These are phyloP conservation scores for thale cress (Arabidopsis thaliana) DNA, from an alignment of 345 rosid species.

Conservation along the genomic window TAIR10.1 NC_003074.8:7145001-7145500, in stretches of 20 bases:
- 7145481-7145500: slow-evolving; percentile 95
- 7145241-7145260: slow-evolving; percentile 84
- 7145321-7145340: slow-evolving; percentile 63
- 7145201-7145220: slow-evolving; percentile 96
- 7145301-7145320: slow-evolving; percentile 76
- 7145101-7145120: neutral
- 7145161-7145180: slow-evolving; percentile 90
- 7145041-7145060: neutral
- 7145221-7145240: slow-evolving; percentile 94
- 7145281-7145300: slow-evolving; percentile 74
- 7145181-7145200: slow-evolving; percentile 90
- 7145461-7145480: slow-evolving; percentile 92
- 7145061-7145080: slow-evolving; percentile 1
- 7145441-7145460: slow-evolving; percentile 94
- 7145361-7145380: slow-evolving; percentile 12
- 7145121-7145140: neutral
- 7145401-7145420: slow-evolving; percentile 52
- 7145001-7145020: slow-evolving; percentile 16
- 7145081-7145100: neutral
- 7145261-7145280: slow-evolving; percentile 84
- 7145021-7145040: slow-evolving; percentile 9
- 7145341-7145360: slow-evolving; percentile 26
- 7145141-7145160: slow-evolving; percentile 4
- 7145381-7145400: slow-evolving; percentile 28
- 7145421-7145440: slow-evolving; percentile 66